phyloP scores from a whole-genome alignment of 2,329 filamentous ascomycete genomes.

The Calonectria pseudoreteaudii region DNA sequence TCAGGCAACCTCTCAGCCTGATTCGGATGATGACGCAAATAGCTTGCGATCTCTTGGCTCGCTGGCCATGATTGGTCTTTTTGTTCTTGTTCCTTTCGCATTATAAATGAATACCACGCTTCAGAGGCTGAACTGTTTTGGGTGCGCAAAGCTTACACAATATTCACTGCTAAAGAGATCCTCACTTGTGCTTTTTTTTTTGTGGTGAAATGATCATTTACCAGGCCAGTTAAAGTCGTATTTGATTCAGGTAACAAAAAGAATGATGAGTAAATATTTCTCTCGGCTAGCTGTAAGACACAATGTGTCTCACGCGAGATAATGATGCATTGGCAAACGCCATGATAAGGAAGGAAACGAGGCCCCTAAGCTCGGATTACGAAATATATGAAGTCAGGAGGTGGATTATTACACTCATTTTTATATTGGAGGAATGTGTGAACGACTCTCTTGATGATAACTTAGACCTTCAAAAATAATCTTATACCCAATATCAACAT shows the following conservation, averaged over 20 bases:
- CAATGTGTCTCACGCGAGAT: no score
- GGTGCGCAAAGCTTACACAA: neutral
- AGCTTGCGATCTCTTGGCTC: neutral
- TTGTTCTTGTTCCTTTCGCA: neutral
- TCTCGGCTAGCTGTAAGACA: no score
- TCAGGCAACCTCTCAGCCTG: neutral
- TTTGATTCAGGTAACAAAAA: neutral
- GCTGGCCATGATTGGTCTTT: neutral
- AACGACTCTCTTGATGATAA: no score
- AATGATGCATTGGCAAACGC: no score
- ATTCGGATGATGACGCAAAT: neutral
- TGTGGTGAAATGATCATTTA: neutral
- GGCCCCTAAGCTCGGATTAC: no score
- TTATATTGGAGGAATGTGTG: no score
- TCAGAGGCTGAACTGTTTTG: neutral
- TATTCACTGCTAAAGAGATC: neutral
- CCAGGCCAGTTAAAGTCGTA: neutral
- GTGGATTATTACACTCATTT: no score
- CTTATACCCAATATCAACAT: no score
- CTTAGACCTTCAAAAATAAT: no score
- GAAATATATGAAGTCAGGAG: no score
- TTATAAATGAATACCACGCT: neutral
- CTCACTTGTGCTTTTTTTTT: neutral
- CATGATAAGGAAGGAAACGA: no score
- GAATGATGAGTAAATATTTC: neutral